phyloP scores from a whole-genome alignment of 208 protist genomes.

The Crithidia mellificae region DNA sequence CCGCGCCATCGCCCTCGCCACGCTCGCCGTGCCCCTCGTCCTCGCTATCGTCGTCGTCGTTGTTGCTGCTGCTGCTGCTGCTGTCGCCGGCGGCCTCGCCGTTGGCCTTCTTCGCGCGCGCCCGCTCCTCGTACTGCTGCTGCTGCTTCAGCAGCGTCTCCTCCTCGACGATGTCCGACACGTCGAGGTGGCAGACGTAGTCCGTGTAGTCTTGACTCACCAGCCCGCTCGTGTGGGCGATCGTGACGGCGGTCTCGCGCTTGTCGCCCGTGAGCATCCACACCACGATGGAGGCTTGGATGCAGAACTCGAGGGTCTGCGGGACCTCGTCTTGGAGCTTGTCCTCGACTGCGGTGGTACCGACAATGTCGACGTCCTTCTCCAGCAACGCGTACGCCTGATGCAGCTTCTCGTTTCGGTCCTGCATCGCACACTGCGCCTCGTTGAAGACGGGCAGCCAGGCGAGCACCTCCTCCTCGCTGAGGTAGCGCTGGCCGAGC shows the following conservation, averaged over 20 bases:
- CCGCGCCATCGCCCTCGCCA: neutral
- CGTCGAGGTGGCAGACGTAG: conserved; percentile 50
- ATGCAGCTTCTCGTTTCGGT: conserved; percentile 60
- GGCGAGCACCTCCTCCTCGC: conserved; percentile 50
- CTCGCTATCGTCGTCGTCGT: conserved; percentile 5
- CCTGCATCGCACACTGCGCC: conserved; percentile 57
- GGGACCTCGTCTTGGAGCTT: conserved; percentile 94
- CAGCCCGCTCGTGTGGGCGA: conserved; percentile 79
- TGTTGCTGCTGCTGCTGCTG: neutral
- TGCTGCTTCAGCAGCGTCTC: conserved; percentile 31
- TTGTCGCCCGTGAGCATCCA: conserved; percentile 99
- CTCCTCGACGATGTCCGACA: conserved; percentile 41
- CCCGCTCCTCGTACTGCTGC: conserved; percentile 11
- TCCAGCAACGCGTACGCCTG: conserved; percentile 81
- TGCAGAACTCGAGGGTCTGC: conserved; percentile 90
- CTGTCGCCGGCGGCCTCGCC: neutral
- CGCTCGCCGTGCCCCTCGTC: no score
- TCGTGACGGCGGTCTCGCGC: conserved; percentile 97
- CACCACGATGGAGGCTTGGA: conserved; percentile 88
- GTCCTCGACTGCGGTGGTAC: conserved; percentile 95
- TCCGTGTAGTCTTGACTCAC: conserved; percentile 27
- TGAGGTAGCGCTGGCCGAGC: conserved; percentile 59
- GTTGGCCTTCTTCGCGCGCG: conserved; percentile 3
- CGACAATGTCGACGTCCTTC: conserved; percentile 83
- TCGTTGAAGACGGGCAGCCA: conserved; percentile 71